A percentile compares a stretch with the other conserved stretches of the same genome.
Evolutionary conservation across 1,284 basidiomycete species (phyloP).

Genomic region (Malassezia obtusa): DNA sequence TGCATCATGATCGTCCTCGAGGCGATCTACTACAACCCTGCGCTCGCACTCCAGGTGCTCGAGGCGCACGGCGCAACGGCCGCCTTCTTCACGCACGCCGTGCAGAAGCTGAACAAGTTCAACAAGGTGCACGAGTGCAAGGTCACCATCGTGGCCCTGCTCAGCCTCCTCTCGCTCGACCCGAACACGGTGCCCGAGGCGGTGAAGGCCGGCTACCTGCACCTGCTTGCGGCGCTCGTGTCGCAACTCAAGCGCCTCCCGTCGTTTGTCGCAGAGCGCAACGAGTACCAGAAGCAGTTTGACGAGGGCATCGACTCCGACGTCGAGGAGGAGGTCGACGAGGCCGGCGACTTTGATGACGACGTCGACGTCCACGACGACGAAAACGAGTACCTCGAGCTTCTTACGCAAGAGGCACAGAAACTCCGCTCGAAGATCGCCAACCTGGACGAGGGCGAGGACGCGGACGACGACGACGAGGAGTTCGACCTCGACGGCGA

Average conservation of each 20-base stretch:
- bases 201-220: slow-evolving; percentile 25
- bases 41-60: slow-evolving; percentile 64
- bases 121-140: slow-evolving; percentile 87
- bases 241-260: slow-evolving; percentile 33
- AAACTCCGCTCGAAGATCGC: slow-evolving; percentile 27
- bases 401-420: slow-evolving; percentile 37
- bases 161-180: slow-evolving; percentile 31
- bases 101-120: slow-evolving; percentile 56
- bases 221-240: slow-evolving; percentile 29
- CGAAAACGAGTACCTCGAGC: slow-evolving; percentile 46
- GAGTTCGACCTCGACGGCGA: slow-evolving; percentile 31
- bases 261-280: slow-evolving; percentile 31
- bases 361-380: slow-evolving; percentile 43
- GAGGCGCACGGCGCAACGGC: slow-evolving; percentile 58
- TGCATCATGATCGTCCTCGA: slow-evolving; percentile 75
- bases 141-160: slow-evolving; percentile 63
- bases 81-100: slow-evolving; percentile 66
- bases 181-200: slow-evolving; percentile 24
- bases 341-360: slow-evolving; percentile 31
- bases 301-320: slow-evolving; percentile 35
- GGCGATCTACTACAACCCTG: slow-evolving; percentile 72
- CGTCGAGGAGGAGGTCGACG: slow-evolving; percentile 23
- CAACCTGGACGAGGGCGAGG: slow-evolving; percentile 17
- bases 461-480: slow-evolving; percentile 28
- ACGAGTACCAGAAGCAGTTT: slow-evolving; percentile 34